These are phyloP conservation scores for Chalciporus pseudorubinellus DNA, from an alignment of 768 basidiomycete genomes.

Conservation along the genomic window DNA sequence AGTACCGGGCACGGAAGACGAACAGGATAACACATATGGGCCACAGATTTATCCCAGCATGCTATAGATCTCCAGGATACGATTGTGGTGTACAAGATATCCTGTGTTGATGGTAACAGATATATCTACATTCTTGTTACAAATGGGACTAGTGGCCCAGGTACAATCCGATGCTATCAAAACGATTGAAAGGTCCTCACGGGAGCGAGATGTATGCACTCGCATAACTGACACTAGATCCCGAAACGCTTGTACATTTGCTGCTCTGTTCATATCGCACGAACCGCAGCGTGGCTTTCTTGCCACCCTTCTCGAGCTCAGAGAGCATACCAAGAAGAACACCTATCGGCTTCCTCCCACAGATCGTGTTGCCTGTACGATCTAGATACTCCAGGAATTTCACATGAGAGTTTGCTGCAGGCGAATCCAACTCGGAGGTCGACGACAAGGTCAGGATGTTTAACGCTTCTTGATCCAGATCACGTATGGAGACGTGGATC, in stretches of 20 bases:
- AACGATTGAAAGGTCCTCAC: conserved; percentile 10
- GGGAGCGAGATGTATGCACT: conserved; percentile 75
- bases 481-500: conserved; percentile 80
- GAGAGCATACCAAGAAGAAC: conserved; percentile 80
- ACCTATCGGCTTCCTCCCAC: conserved; percentile 94
- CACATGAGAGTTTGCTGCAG: conserved; percentile 52
- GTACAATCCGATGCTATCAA: background rate
- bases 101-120: background rate
- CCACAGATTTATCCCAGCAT: conserved; percentile 37
- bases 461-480: conserved; percentile 87
- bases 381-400: conserved; percentile 66
- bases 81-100: background rate
- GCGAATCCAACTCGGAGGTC: conserved; percentile 37
- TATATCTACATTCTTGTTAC: conserved; percentile 1
- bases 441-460: conserved; percentile 60
- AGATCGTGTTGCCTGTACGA: conserved; percentile 90
- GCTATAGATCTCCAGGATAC: conserved; percentile 8
- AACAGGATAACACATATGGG: conserved; percentile 57
- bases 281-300: conserved; percentile 57
- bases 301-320: conserved; percentile 46
- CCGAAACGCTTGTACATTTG: conserved; percentile 58
- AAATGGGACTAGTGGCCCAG: background rate
- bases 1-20: conserved; percentile 61
- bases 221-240: conserved; percentile 96
- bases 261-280: conserved; percentile 94